Conservation (phyloP, 2,329 filamentous ascomycete genomes). For the Trichoderma endophyticum region DNA sequence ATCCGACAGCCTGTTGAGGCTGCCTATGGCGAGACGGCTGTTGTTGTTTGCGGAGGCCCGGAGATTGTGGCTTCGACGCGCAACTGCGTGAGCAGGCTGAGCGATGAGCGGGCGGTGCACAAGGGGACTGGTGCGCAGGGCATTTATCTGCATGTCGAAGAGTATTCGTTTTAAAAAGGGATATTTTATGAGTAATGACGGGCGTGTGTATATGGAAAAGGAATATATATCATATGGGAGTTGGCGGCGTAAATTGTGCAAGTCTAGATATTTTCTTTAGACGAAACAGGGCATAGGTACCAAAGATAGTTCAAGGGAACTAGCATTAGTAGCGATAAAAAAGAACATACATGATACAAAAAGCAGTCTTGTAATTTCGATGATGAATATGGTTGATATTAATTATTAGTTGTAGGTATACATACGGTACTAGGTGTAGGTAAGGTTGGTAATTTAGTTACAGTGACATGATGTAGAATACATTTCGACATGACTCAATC, state of each 20-base stretch:
- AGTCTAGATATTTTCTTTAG: background rate
- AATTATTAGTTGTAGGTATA: background rate
- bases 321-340: background rate
- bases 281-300: background rate
- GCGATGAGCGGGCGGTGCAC: conserved; percentile 60
- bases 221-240: background rate
- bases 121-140: conserved; percentile 63
- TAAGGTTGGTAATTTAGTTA: too few species aligned
- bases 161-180: conserved; percentile 50
- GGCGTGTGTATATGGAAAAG: background rate
- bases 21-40: conserved; percentile 58
- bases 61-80: conserved; percentile 52
- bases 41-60: conserved; percentile 58
- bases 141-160: conserved; percentile 58
- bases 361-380: background rate
- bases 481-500: background rate
- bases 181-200: background rate
- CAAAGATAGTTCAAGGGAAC: background rate
- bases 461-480: background rate
- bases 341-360: background rate
- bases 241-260: background rate
- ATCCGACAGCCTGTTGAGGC: conserved; percentile 54
- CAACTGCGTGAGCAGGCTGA: conserved; percentile 53
- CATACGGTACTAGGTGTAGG: background rate
- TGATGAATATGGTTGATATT: background rate